These are phyloP conservation scores for Debaryomyces subglobosus DNA, from an alignment of 1,139 yeast species.

Conservation along the genomic window DNA sequence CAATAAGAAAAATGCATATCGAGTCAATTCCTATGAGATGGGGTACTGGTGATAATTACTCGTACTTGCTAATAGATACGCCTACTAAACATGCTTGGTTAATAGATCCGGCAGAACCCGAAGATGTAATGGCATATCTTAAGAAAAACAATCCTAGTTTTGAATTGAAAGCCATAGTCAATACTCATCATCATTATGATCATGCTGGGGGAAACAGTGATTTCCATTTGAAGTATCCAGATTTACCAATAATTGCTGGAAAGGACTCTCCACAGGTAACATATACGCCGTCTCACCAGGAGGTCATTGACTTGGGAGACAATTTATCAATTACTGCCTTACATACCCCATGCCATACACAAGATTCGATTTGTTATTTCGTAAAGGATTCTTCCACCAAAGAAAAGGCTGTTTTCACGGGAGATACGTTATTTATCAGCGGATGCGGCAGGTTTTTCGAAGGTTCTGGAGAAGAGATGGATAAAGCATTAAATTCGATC, in stretches of 20 bases:
- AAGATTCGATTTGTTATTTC: conserved; percentile 88
- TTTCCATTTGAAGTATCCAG: conserved; percentile 46
- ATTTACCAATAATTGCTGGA: conserved; percentile 83
- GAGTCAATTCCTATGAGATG: conserved; percentile 89
- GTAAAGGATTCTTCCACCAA: conserved; percentile 63
- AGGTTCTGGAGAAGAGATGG: conserved; percentile 85
- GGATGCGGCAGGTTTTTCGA: conserved; percentile 98
- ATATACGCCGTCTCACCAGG: conserved; percentile 66
- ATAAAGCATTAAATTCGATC: conserved; percentile 58
- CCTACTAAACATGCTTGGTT: conserved; percentile 73
- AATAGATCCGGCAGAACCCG: conserved; percentile 90
- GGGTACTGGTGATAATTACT: conserved; percentile 91
- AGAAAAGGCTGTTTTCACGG: conserved; percentile 83
- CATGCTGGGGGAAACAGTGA: conserved; percentile 86
- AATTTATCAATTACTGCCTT: conserved; percentile 72
- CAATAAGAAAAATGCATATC: conserved; percentile 69
- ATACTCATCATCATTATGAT: conserved; percentile 95
- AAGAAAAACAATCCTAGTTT: conserved; percentile 27
- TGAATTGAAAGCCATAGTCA: conserved; percentile 73
- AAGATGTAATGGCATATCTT: conserved; percentile 46
- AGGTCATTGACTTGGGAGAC: conserved; percentile 64
- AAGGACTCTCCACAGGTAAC: conserved; percentile 72
- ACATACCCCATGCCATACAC: conserved; percentile 98
- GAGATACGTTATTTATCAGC: conserved; percentile 90
- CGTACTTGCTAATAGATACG: conserved; percentile 75